Base-by-base conservation (phyloP, 164 flowering plant species). In the Vitis rotundifolia region DNA sequence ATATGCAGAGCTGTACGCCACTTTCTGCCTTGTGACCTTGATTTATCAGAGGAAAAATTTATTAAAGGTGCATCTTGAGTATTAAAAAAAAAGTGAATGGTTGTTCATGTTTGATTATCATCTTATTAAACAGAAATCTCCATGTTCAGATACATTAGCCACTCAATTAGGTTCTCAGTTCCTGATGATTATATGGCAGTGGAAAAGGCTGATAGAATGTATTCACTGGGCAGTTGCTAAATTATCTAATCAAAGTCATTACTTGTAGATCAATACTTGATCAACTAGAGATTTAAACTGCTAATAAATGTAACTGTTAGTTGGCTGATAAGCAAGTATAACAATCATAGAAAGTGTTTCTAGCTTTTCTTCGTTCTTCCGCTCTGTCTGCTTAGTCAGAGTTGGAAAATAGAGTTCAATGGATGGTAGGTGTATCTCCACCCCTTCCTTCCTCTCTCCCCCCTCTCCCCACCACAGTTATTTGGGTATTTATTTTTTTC, bases 1-100 rank as follows among this genome's bases (percentile, higher is more conserved):
- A 94, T 79, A 83, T 87, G 82, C 97, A 80, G 82, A 94, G 97
- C 87, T 94, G 97, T 94, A 91, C 63, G 98, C 82, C 87, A 80
- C 88, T 84, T 77, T 82, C 76, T 88, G 75, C 80, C 85, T 70
- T 85, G 78, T 83, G 74, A 78, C 73, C 86, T 86, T 85, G 76
- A 79, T 85, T 86, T 84, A 67, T 83, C 77, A 76, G 81, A 76
- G 76, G 77, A 73, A 71, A 81, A 59, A 65, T 28, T 72, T 66
- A 50, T 72, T 50, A 64, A 80, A 87, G 84, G 87, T 86, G 88
- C 89, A 75, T 71, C 66, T 75, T 80, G 75, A 71, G 19, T 77
- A 64, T 71, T 49, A 10, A 19, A 51, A 56, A 67, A 53, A 59
- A 61, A 9, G 14, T 61, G 31, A 26, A 71, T 12, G 11, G 3